Base-by-base conservation (phyloP, 768 basidiomycete genomes). In the Naematelia encephala region DNA sequence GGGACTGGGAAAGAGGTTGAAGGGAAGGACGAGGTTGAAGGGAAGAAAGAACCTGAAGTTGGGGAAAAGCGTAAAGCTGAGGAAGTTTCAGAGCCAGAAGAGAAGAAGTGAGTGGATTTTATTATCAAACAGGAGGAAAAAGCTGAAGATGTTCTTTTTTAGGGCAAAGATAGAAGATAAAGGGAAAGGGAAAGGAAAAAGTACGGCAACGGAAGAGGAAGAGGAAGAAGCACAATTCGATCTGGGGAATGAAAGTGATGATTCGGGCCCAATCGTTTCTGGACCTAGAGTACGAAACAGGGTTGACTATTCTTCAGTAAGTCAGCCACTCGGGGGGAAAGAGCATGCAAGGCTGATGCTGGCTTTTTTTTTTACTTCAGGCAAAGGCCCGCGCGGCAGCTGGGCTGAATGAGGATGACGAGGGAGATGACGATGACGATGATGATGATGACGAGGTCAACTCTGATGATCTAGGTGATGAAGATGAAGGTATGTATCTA, bases 351-450 rank as follows among this genome's bases (percentile, higher is more conserved):
- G 21, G 21, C 49, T 50, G 5, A 43, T 43, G 49, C n/a, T n/a
- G n/a, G n/a, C n/a, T n/a, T n/a, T n/a, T n/a, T n/a, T n/a, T n/a
- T n/a, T n/a, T n/a, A n/a, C n/a, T n/a, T n/a, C n/a, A n/a, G n/a
- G n/a, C n/a, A n/a, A n/a, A n/a, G n/a, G n/a, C n/a, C n/a, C n/a
- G n/a, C n/a, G n/a, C n/a, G 34, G 3, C 51, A 14, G 51, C 25
- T 30, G 25, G 21, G 5, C 46, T 21, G 29, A 28, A 52, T 52
- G 51, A 34, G 11, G 55, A 72, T 52, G 73, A 66, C 27, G 61
- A 79, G 30, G 77, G 78, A 42, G 62, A 61, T 14, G 57, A 62
- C 11, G 80, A 73, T 21, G 79, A 80, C 51, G 84, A 87, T 52
- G 80, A 84, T 12, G 64, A 73, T 19, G 79, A 77, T 23, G 72